phyloP scores from a whole-genome alignment of 768 basidiomycete species.

The Russula ochroleuca region DNA sequence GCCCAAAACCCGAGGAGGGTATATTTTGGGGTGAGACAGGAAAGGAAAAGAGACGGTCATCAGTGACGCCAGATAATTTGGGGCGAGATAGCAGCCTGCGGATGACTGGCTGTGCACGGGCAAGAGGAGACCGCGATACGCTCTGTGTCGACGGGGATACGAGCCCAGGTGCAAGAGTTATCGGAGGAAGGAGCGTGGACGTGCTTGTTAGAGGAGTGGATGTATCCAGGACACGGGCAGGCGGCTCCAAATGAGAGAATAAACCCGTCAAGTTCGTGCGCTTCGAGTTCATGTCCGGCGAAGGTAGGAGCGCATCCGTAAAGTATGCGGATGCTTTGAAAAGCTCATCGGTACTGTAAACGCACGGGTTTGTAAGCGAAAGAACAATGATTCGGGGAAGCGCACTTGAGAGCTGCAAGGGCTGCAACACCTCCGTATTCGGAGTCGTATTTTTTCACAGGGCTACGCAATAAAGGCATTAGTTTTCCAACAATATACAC shows the following conservation, averaged over 20 bases:
- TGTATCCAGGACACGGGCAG: slow-evolving; percentile 12
- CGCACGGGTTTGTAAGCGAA: neutral
- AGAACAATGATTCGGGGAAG: slow-evolving; percentile 6
- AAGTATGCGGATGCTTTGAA: slow-evolving; percentile 73
- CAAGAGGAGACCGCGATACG: slow-evolving; percentile 18
- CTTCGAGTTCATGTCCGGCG: slow-evolving; percentile 8
- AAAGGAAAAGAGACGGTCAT: slow-evolving; percentile 8
- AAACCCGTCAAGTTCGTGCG: neutral
- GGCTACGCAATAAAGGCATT: slow-evolving; percentile 36
- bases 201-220: slow-evolving; percentile 6
- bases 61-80: slow-evolving; percentile 16
- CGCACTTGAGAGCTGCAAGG: slow-evolving; percentile 65
- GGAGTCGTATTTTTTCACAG: slow-evolving; percentile 56
- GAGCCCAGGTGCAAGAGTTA: slow-evolving; percentile 8
- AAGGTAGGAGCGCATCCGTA: slow-evolving; percentile 47
- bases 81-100: slow-evolving; percentile 25
- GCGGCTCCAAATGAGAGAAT: slow-evolving; percentile 9
- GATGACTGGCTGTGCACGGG: slow-evolving; percentile 23
- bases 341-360: slow-evolving; percentile 63
- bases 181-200: slow-evolving; percentile 12
- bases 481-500: neutral
- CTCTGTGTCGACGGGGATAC: slow-evolving; percentile 12
- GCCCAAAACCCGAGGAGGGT: slow-evolving; percentile 31
- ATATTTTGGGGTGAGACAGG: slow-evolving; percentile 5
- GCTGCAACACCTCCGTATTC: slow-evolving; percentile 64